Evolutionary conservation across 2,329 filamentous ascomycete species (phyloP).

Genomic region (Pseudogymnoascus sp.): DNA sequence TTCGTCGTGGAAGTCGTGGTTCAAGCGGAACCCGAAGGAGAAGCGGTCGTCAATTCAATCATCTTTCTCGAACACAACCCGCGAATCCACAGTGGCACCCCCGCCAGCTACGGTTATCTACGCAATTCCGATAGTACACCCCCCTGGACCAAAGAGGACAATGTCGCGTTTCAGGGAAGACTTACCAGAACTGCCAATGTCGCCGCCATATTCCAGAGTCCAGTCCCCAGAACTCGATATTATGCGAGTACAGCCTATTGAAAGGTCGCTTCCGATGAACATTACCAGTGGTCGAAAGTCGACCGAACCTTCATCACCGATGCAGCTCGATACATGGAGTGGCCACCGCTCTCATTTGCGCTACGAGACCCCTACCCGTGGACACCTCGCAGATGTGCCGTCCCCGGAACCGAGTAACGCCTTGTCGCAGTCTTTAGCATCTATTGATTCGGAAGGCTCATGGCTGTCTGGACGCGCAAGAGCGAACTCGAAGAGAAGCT

Average conservation of each 20-base stretch:
- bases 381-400: constrained; percentile 31
- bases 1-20: constrained; percentile 61
- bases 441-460: constrained; percentile 89
- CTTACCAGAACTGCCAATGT: constrained; percentile 74
- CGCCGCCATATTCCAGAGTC: constrained; percentile 74
- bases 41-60: constrained; percentile 51
- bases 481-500: constrained; percentile 32
- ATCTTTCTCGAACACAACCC: constrained; percentile 86
- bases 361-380: constrained; percentile 37
- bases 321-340: constrained; percentile 41
- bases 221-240: constrained; percentile 63
- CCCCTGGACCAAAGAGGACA: constrained; percentile 56
- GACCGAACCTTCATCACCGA: constrained; percentile 25
- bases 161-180: constrained; percentile 90
- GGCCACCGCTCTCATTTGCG: constrained; percentile 34
- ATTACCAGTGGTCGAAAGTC: constrained; percentile 20
- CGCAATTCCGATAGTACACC: constrained; percentile 26
- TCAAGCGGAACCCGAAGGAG: constrained; percentile 48
- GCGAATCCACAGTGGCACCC: constrained; percentile 61
- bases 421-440: constrained; percentile 78
- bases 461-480: constrained; percentile 74
- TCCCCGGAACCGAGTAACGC: constrained; percentile 44
- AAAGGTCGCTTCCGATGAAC: constrained; percentile 19
- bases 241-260: constrained; percentile 29
- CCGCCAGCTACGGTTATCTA: background rate